Evolutionary conservation across 495 filamentous ascomycete genomes (phyloP), one percentile per base, ranked within the genome.

Genomic region (Thozetella sp.): DNA sequence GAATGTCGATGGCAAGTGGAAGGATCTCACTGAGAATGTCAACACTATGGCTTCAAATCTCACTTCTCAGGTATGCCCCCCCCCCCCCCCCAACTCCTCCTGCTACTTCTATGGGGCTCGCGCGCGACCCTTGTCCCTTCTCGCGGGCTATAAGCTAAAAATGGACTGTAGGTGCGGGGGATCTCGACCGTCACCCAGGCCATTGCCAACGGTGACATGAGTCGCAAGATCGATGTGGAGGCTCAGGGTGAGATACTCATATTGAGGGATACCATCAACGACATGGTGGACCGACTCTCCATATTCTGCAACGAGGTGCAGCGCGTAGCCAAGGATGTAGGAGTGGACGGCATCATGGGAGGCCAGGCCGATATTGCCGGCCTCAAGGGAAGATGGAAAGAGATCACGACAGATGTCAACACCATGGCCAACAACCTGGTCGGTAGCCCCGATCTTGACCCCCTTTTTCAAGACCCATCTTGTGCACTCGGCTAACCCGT

Each of bases 1-100:
- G 64, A 95, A 97, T 62, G 96, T 98, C 43, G 95, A 99, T 80
- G 95, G 95, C 66, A 97, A 97, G 79, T 99, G 95, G 95, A 96
- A 96, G 73, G 96, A 99, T 74, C 84, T 99, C 22, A 99, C 96
- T 13, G 92, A 97, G 68, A 98, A 98, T 64, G 90, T 93, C 74
- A 92, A 92, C 76, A 88, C 91, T 50, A 97, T 98, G 95, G 95
- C 95, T 37, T 86, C 92, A 62, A 99, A 99, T 76, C 79, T 99
- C 57, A 99, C 95, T 3, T 90, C 90, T 15, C 93, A 97, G 76
- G 73, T 74, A 74, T 54, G 67, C 51, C 9, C 10, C 34, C 11
- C 24, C 24, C 3, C 15, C 23, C n/a, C 3, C 46, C 48, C 23
- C 46, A 40, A 40, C 26, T 20, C 6, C 19, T 11, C 2, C 51